Conservation (phyloP, 2,329 filamentous ascomycete species). For the Aspergillus latus region DNA sequence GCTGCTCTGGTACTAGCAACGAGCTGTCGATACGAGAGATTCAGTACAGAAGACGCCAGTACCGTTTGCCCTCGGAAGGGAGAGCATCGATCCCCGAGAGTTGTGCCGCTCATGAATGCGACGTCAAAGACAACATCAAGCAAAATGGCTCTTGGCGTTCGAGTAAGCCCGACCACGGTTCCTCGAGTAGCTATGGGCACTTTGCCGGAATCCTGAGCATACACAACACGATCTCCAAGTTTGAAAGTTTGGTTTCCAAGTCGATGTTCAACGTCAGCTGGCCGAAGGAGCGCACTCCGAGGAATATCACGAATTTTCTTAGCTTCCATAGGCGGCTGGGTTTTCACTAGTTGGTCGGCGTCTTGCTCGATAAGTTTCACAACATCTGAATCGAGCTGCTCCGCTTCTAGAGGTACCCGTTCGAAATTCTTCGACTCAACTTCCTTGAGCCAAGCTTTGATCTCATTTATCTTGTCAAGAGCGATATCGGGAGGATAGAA, state of each 20-base stretch:
- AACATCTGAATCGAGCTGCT: conserved; percentile 89
- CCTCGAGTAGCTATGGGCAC: conserved; percentile 90
- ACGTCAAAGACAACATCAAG: conserved; percentile 92
- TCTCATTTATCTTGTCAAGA: conserved; percentile 83
- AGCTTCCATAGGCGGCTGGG: conserved; percentile 55
- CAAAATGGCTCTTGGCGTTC: conserved; percentile 76
- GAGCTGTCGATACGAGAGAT: conserved; percentile 79
- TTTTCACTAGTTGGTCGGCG: conserved; percentile 63
- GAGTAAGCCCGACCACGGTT: conserved; percentile 92
- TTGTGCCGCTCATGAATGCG: conserved; percentile 96
- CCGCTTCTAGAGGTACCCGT: conserved; percentile 90
- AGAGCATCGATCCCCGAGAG: conserved; percentile 82
- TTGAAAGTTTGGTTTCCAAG: conserved; percentile 79
- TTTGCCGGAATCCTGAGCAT: conserved; percentile 87
- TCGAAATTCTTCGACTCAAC: conserved; percentile 91
- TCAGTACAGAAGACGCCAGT: conserved; percentile 81
- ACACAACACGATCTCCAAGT: conserved; percentile 88
- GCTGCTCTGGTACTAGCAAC: conserved; percentile 55
- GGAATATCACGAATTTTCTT: conserved; percentile 80
- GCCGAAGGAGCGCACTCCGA: conserved; percentile 82
- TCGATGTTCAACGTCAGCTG: conserved; percentile 91
- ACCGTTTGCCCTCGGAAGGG: conserved; percentile 94
- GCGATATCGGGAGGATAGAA: conserved; percentile 77
- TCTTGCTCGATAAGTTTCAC: conserved; percentile 77
- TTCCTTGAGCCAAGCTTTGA: conserved; percentile 87